Evolutionary conservation across 73 alveolate species (phyloP).

Genomic region (Tetrahymena malaccensis): DNA sequence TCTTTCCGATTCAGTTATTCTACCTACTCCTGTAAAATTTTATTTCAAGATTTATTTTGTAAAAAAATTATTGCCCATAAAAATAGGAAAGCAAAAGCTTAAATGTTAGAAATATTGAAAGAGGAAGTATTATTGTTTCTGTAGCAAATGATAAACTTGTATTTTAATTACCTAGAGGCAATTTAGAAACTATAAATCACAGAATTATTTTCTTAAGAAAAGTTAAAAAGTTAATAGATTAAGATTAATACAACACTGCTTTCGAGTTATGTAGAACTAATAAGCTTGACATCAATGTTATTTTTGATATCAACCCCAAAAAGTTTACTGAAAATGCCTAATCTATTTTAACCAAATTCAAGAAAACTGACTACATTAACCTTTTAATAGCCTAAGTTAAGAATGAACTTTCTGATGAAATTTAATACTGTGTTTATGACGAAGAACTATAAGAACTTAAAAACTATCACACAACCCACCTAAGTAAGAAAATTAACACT

Average conservation of each 20-base stretch:
- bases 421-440: constrained; percentile 13
- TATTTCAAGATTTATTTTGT: neutral
- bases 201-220: constrained; percentile 75
- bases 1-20: neutral
- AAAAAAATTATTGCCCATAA: neutral
- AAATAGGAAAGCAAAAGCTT: constrained; percentile 47
- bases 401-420: constrained; percentile 48
- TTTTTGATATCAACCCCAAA: constrained; percentile 85
- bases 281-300: constrained; percentile 87
- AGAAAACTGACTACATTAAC: constrained; percentile 73
- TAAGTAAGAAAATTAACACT: constrained; percentile 46
- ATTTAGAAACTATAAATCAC: constrained; percentile 85
- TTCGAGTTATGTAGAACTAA: constrained; percentile 74
- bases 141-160: constrained; percentile 61
- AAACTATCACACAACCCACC: constrained; percentile 40
- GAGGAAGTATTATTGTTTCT: constrained; percentile 88
- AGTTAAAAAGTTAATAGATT: constrained; percentile 66
- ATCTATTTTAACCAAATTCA: constrained; percentile 62
- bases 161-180: constrained; percentile 95
- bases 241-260: constrained; percentile 68
- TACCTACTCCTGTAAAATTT: neutral
- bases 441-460: constrained; percentile 22
- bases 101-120: constrained; percentile 81
- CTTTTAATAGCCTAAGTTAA: constrained; percentile 78
- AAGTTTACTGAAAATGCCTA: constrained; percentile 66